Evolutionary conservation across 768 basidiomycete species (phyloP).

Genomic region (Hericium alpestre): DNA sequence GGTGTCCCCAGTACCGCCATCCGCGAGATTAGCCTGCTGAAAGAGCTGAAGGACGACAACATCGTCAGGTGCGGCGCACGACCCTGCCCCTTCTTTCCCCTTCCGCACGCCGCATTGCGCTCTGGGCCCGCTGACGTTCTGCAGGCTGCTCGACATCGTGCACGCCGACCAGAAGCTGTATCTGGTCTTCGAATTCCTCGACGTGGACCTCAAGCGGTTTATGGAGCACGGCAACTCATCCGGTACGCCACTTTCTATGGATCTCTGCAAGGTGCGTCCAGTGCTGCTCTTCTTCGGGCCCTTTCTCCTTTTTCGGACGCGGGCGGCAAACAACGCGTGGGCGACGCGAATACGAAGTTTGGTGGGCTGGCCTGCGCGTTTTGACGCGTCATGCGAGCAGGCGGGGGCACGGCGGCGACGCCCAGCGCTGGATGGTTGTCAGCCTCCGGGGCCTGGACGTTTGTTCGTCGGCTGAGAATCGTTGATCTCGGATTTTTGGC

Average conservation of each 20-base stretch:
- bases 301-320: background rate
- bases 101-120: background rate
- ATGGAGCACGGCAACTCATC: constrained; percentile 79
- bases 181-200: constrained; percentile 95
- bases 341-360: constrained; percentile 17
- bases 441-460: background rate
- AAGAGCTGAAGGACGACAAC: constrained; percentile 93
- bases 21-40: constrained; percentile 92
- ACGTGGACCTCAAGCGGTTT: constrained; percentile 93
- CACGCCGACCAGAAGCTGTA: constrained; percentile 96
- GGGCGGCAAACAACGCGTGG: constrained; percentile 19
- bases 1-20: constrained; percentile 98
- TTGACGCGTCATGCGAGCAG: constrained; percentile 12
- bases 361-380: constrained; percentile 15
- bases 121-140: background rate
- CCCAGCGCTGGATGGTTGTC: too few relatives aligned
- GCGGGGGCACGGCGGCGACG: too few relatives aligned
- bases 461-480: constrained; percentile 1
- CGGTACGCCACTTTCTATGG: constrained; percentile 60
- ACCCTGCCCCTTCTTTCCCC: background rate
- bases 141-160: constrained; percentile 88
- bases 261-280: constrained; percentile 70
- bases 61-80: constrained; percentile 66
- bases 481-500: constrained; percentile 16
- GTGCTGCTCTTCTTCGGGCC: constrained; percentile 1